Base-by-base conservation (phyloP, 2,329 filamentous ascomycete species). In the Colletotrichum gigasporum region DNA sequence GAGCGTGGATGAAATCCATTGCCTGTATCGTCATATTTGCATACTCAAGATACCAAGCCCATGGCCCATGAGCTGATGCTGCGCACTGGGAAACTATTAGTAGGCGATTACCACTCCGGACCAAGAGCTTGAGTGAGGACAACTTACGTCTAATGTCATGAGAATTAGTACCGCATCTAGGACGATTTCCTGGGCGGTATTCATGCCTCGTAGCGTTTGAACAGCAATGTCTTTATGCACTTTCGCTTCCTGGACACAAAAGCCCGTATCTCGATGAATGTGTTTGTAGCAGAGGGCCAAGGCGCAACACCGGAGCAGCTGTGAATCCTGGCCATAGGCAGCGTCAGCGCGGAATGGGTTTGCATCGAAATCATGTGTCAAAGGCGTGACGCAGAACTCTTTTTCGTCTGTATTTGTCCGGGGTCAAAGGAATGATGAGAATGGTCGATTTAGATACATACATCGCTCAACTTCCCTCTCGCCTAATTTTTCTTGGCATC, bases 321-420 rank as follows among this genome's bases (percentile, higher is more conserved):
- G 64, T 1, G 71, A 75, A 9, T 69, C 69, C 41, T 71, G 67
- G 0, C 69, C 68, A 1, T 67, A 59, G 11, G 70, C 66, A 5
- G 56, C 52, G 14, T 70, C 61, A 58, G 69, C 71, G 4, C 75
- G 72, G 44, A 78, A 77, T 1, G 75, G 75, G 50, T 77, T 77
- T 18, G 69, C 65, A 11, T 68, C 57, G 28, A 72, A 72, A 55
- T 76, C 75, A 9, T 68, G 66, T 1, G 75, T 78, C 7, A 77
- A 42, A 1, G 75, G 75, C 16, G 75, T 63, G 10, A 76, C 60
- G 42, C 75, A 77, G 34, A 75, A 75, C 22, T 76, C 75, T 35
- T 72, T 67, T 52, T 78, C 74, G 58, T 76, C 75, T 76, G 48
- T 16, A 7, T 8, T 16, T 9, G n/a, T n/a, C n/a, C n/a, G n/a